Percentiles rank a stretch among this genome's conserved stretches.
Evolutionary conservation across 176 grass and related monocot species (phyloP).

Genomic region (Urochloa ruziziensis): DNA sequence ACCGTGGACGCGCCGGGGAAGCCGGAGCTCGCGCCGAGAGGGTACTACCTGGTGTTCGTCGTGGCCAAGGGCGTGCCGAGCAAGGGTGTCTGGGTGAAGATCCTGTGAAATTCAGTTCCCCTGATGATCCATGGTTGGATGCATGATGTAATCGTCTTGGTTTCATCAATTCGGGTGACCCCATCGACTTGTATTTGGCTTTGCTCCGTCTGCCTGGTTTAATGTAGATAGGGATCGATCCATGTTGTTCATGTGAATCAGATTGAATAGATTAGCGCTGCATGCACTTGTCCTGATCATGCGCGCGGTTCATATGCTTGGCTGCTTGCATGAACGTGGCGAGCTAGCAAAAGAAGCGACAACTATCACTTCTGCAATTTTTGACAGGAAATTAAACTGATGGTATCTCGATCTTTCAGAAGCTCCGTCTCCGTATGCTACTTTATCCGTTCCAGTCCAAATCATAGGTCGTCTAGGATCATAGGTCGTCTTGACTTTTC

Average conservation of each 20-base stretch:
- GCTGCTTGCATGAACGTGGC: neutral
- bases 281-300: neutral
- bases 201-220: too few relatives aligned
- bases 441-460: too few relatives aligned
- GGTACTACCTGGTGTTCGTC: slow-evolving; percentile 70
- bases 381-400: too few relatives aligned
- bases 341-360: neutral
- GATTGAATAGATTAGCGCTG: neutral
- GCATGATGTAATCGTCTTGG: too few relatives aligned
- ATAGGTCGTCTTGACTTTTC: too few relatives aligned
- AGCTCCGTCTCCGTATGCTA: too few relatives aligned
- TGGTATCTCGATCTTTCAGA: too few relatives aligned
- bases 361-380: too few relatives aligned
- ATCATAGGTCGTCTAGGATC: too few relatives aligned
- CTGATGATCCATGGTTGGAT: too few relatives aligned
- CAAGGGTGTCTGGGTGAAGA: slow-evolving; percentile 56
- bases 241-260: neutral
- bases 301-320: neutral
- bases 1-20: slow-evolving; percentile 46
- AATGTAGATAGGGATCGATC: neutral
- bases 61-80: slow-evolving; percentile 60
- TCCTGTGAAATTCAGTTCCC: neutral
- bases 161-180: too few relatives aligned
- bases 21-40: slow-evolving; percentile 58
- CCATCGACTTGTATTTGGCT: too few relatives aligned